A percentile compares a stretch with the other conserved stretches of the same genome.
phyloP scores from a whole-genome alignment of 441 rosid species.

The Lepidium campestre region DNA sequence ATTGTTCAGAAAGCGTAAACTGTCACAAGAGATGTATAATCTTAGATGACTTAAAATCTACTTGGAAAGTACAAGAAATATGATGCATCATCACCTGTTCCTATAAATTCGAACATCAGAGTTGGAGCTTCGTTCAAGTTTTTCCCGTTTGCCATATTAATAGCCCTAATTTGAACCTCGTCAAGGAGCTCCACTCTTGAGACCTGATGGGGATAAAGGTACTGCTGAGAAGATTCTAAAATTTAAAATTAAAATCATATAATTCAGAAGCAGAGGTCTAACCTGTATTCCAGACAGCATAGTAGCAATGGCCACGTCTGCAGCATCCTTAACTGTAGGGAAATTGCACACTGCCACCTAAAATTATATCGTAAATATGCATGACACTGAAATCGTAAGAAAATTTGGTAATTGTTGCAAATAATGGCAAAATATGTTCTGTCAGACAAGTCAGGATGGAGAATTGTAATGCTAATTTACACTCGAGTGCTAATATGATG shows the following conservation, averaged over 20 bases:
- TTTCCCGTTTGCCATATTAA: constrained; percentile 86
- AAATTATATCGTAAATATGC: constrained; percentile 8
- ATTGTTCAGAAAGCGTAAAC: neutral
- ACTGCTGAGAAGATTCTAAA: constrained; percentile 12
- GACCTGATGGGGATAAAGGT: constrained; percentile 42
- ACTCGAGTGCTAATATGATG: neutral
- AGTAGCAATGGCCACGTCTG: constrained; percentile 89
- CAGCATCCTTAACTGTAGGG: constrained; percentile 89
- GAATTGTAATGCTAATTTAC: neutral
- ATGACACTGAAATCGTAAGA: neutral
- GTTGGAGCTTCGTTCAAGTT: constrained; percentile 77
- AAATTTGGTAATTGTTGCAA: neutral
- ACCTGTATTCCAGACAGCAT: constrained; percentile 91
- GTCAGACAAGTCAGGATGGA: neutral
- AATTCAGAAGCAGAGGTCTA: constrained; percentile 16
- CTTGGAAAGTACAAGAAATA: constrained; percentile 7
- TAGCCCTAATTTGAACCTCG: constrained; percentile 78
- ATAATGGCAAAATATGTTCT: neutral
- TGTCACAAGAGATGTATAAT: neutral
- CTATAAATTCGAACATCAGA: constrained; percentile 87
- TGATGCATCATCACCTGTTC: constrained; percentile 55
- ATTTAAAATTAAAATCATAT: neutral
- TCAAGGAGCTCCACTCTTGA: constrained; percentile 88
- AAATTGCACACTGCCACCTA: constrained; percentile 97
- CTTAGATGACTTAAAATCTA: neutral